Base-by-base conservation (phyloP, 805 yeast species). In the Pachysolen tannophilus region DNA sequence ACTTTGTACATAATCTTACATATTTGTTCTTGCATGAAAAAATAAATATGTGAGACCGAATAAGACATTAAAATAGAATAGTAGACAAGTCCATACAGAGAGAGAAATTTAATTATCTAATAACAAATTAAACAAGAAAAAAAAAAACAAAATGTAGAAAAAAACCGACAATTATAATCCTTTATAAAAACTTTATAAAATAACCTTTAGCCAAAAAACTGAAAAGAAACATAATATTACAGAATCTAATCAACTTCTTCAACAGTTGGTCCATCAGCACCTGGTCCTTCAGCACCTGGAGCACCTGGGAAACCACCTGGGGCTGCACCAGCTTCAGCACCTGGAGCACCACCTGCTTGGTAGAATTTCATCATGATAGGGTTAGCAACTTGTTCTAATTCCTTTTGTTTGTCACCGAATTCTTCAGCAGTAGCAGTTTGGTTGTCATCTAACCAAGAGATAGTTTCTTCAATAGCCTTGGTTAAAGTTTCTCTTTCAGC, bases 281-380 rank as follows among this genome's bases (percentile, higher is more conserved):
- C 49, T 50, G 79, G 75, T 53, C 72, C 72, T 45, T 72, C 79
- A 48, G 75, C 76, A 55, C 77, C 78, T n/a, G n/a, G n/a, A 61
- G 69, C 77, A 54, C 79, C 82, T 49, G 65, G 70, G 63, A 58
- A 58, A 43, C 72, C 68, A 52, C 72, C 72, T 49, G 69, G 70
- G 44, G 65, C 74, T 39, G 68, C 80, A 54, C 78, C 78, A 43
- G 67, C 70, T 50, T 72, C 82, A 42, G 65, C 65, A 53, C 74
- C 86, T 55, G 86, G 87, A 52, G 80, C 82, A 63, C 86, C 94
- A 62, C 87, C 94, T 49, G 81, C 87, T 65, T 84, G 92, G 80
- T 90, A 90, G 75, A 92, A 86, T 76, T 88, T 86, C 63, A 86
- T 76, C 86, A 88, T 82, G 68, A 88, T 85, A 64, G 97, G 97